Evolutionary conservation across 1,284 basidiomycete species (phyloP), one percentile per base, ranked within the genome.

Genomic region (Trichosporon sp.): DNA sequence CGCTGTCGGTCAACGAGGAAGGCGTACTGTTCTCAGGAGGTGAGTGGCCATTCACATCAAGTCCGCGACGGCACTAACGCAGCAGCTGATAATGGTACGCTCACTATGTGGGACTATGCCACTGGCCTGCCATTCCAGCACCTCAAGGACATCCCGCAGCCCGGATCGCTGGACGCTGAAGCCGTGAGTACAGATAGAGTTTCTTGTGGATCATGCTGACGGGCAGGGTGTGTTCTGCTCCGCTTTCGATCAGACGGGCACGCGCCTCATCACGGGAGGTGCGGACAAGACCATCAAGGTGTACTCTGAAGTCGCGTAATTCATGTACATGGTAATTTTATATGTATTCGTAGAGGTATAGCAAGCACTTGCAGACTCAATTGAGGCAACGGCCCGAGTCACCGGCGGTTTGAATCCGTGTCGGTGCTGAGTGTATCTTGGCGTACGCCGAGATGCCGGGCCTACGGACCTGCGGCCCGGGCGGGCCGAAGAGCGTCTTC

Each of bases 261-360:
- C 94, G 33, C 84, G 96, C 56, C 81, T 99, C 65, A 95, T 98
- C 70, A 98, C 94, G 1, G 96, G 95, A 57, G 90, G 95, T 23
- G 95, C 95, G 8, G 95, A 99, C 83, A 99, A 99, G 85, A 98
- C 94, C 9, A 95, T 96, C 83, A 96, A 96, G 85, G 69, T 79
- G 57, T 79, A 79, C 60, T 77, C 74, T 7, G 77, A 79, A 65
- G 69, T 77, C 58, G 73, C 71, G 19, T 78, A 73, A 66, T 31
- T 27, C 13, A 31, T 40, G 34, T 58, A 40, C 40, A 44, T 44
- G 23, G 40, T 40, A 29, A 29, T 58, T 25, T 34, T 37, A 27
- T 52, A 25, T 21, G 54, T 54, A 60, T 21, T 37, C 33, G 34
- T 58, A 36, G 57, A 31, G 40, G 29, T 31, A 21, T 21, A 33